Percentiles rank a stretch among this genome's conserved stretches.
phyloP scores from a whole-genome alignment of 371 early-diverging fungal species.

The Mucor circinelloides region DNA sequence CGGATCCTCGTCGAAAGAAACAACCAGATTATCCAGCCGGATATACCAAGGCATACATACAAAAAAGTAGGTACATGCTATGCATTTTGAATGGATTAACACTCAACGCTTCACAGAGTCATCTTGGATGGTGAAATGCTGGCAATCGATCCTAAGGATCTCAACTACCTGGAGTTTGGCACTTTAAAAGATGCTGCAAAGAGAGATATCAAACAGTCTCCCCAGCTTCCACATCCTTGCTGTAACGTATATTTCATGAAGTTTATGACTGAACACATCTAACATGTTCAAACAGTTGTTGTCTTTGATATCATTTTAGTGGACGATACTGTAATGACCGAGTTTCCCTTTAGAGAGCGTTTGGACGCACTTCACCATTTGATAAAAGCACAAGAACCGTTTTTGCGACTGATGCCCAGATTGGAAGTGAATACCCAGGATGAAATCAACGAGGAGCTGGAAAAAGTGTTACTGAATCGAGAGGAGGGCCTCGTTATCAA shows the following conservation, averaged over 20 bases:
- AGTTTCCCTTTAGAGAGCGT: constrained; percentile 57
- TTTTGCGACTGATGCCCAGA: constrained; percentile 56
- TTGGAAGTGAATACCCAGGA: constrained; percentile 52
- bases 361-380: constrained; percentile 48
- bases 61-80: constrained; percentile 20
- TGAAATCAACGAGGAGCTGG: constrained; percentile 63
- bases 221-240: constrained; percentile 49
- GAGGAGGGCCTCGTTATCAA: constrained; percentile 74
- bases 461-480: constrained; percentile 33
- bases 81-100: background rate
- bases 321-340: constrained; percentile 60
- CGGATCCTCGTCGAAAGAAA: constrained; percentile 9
- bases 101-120: constrained; percentile 8
- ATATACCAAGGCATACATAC: constrained; percentile 22
- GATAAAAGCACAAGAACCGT: constrained; percentile 50
- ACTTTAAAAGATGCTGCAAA: constrained; percentile 54
- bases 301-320: constrained; percentile 76
- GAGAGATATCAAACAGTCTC: constrained; percentile 19
- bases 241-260: constrained; percentile 38
- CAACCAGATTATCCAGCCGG: constrained; percentile 20
- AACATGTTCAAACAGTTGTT: constrained; percentile 66
- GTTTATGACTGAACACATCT: constrained; percentile 59
- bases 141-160: constrained; percentile 61
- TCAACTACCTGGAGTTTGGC: constrained; percentile 68
- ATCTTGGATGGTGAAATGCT: constrained; percentile 76